These are phyloP conservation scores for Hortiboletus campestris DNA, from an alignment of 768 basidiomycete species.

Conservation along the genomic window DNA sequence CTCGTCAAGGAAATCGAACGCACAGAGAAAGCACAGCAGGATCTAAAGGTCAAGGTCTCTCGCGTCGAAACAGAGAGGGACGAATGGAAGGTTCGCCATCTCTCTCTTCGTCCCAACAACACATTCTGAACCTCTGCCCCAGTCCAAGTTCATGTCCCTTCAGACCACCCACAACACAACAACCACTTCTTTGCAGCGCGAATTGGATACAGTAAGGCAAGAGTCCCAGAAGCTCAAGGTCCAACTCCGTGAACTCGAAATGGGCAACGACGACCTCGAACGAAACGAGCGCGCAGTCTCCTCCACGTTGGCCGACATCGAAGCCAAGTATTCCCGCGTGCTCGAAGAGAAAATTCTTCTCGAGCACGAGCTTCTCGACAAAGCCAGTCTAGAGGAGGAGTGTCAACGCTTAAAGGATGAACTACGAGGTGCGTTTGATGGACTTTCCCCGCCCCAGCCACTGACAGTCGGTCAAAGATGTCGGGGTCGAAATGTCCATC, in stretches of 20 bases:
- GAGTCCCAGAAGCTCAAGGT: conserved; percentile 69
- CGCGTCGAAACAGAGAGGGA: conserved; percentile 76
- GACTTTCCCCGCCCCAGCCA: background rate
- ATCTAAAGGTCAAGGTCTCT: conserved; percentile 68
- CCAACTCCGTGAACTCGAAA: conserved; percentile 84
- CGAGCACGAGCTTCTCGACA: conserved; percentile 92
- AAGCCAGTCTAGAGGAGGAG: conserved; percentile 88
- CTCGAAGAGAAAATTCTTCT: conserved; percentile 96
- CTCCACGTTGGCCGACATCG: conserved; percentile 79
- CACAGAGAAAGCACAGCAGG: conserved; percentile 82
- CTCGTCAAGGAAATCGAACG: conserved; percentile 87
- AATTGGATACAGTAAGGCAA: conserved; percentile 79
- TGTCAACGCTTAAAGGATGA: conserved; percentile 90
- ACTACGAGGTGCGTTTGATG: conserved; percentile 72
- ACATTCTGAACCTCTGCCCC: conserved; percentile 10
- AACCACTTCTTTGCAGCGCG: conserved; percentile 85
- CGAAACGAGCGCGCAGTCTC: conserved; percentile 88
- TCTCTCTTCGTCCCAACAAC: background rate
- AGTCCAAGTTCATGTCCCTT: conserved; percentile 84
- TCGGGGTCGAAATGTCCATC: conserved; percentile 80
- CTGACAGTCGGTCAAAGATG: conserved; percentile 51
- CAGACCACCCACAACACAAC: conserved; percentile 91
- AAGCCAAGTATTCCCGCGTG: conserved; percentile 84
- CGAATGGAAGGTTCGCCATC: conserved; percentile 81
- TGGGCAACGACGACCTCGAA: conserved; percentile 98